phyloP scores from a whole-genome alignment of 1,284 basidiomycete species.

The Ustilago bromivora region DNA sequence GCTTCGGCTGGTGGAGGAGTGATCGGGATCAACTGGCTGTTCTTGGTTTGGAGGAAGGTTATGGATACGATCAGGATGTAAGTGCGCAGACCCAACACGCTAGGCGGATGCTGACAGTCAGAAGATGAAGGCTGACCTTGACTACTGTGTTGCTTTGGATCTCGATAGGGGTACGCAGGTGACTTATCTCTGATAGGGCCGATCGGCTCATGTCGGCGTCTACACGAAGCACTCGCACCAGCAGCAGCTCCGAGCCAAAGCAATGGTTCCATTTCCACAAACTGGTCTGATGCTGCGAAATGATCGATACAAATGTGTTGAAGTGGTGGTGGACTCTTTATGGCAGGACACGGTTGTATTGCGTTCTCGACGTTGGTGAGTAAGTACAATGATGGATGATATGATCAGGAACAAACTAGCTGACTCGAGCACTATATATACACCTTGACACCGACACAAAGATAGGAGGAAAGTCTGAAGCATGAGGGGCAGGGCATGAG shows the following conservation, averaged over 20 bases:
- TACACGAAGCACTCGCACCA: not conserved
- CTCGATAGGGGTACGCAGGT: slow-evolving; percentile 45
- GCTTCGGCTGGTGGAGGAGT: slow-evolving; percentile 19
- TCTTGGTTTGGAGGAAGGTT: slow-evolving; percentile 43
- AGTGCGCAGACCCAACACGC: not conserved
- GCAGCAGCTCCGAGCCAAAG: not conserved
- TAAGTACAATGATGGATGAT: too few species aligned
- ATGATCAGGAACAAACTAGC: too few species aligned
- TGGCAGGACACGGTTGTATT: too few species aligned
- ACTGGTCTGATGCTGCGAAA: not conserved
- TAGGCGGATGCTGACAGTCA: not conserved
- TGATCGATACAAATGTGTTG: not conserved
- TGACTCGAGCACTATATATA: too few species aligned
- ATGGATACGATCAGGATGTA: slow-evolving; percentile 52
- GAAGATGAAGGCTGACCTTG: not conserved
- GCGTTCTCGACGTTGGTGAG: too few species aligned
- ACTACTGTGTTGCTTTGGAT: not conserved
- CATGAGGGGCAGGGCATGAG: too few species aligned
- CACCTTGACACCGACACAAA: too few species aligned
- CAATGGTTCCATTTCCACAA: too few species aligned
- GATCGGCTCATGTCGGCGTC: not conserved
- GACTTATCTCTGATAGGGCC: slow-evolving; percentile 35
- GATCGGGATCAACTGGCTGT: slow-evolving; percentile 36
- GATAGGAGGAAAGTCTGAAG: too few species aligned
- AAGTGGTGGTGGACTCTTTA: too few species aligned